Percentiles rank a stretch among this genome's conserved stretches.
Evolutionary conservation across 495 filamentous ascomycete species (phyloP).

Genomic region (Podospora tetraspora): DNA sequence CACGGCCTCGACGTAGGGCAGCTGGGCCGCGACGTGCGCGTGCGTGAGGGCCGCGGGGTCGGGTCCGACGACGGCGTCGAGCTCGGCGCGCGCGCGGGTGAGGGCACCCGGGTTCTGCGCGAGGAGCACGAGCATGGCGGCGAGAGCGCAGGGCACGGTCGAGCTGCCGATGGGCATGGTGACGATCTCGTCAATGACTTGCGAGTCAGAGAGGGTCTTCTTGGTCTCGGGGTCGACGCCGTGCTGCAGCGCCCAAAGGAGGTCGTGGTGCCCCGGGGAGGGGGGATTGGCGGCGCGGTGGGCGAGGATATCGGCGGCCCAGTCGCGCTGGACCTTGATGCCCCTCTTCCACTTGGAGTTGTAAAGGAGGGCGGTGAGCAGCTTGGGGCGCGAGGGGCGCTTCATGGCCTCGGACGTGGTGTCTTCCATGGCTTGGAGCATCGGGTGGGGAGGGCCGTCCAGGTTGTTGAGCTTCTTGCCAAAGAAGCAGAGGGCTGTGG

Average conservation of each 20-base stretch:
- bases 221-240: conserved; percentile 63
- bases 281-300: conserved; percentile 50
- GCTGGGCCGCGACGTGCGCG: conserved; percentile 49
- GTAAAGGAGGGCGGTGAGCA: conserved; percentile 52
- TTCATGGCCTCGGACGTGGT: conserved; percentile 55
- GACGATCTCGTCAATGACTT: conserved; percentile 64
- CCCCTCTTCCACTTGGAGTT: conserved; percentile 51
- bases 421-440: conserved; percentile 60
- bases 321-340: conserved; percentile 46
- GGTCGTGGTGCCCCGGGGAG: conserved; percentile 54
- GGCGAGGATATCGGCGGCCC: conserved; percentile 54
- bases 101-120: conserved; percentile 57
- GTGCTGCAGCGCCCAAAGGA: conserved; percentile 62
- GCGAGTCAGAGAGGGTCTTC: conserved; percentile 49
- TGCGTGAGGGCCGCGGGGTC: conserved; percentile 41
- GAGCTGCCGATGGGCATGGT: conserved; percentile 48
- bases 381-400: conserved; percentile 47
- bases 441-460: conserved; percentile 55
- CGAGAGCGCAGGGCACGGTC: conserved; percentile 46
- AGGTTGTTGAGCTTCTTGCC: conserved; percentile 65
- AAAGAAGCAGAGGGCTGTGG: conserved; percentile 57
- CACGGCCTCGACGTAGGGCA: conserved; percentile 59
- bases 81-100: conserved; percentile 57
- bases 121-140: conserved; percentile 54
- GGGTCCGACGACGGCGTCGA: conserved; percentile 54